These are phyloP conservation scores for Stylonectria norvegica DNA, from an alignment of 2,329 filamentous ascomycete genomes.

Conservation along the genomic window DNA sequence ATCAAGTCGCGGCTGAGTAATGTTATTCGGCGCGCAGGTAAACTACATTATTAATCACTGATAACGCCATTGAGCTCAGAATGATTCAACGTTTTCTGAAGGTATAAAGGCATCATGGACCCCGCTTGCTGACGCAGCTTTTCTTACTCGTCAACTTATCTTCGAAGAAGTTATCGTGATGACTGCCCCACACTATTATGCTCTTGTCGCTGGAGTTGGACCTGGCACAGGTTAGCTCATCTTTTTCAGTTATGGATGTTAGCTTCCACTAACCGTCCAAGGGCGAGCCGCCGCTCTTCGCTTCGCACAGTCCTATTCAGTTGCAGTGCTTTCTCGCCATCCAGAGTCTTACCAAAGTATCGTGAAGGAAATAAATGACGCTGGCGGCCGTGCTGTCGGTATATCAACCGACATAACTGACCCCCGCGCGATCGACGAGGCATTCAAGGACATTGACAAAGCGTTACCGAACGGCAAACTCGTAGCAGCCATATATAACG, in stretches of 20 bases:
- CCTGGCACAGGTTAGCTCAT: conserved; percentile 54
- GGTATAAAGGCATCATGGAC: no score
- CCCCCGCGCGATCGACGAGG: conserved; percentile 46
- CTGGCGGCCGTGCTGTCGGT: conserved; percentile 67
- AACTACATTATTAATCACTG: no score
- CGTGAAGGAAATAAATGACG: conserved; percentile 63
- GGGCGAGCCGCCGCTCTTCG: conserved; percentile 50
- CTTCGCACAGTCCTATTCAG: conserved; percentile 64
- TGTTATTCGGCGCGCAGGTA: no score
- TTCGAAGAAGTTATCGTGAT: no score
- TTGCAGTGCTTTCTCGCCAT: conserved; percentile 70
- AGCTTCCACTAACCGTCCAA: conserved; percentile 14
- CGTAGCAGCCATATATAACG: conserved; percentile 70
- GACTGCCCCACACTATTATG: conserved; percentile 49
- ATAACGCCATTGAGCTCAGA: no score
- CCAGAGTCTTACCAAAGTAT: conserved; percentile 63
- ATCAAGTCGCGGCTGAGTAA: no score
- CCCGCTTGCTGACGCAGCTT: no score
- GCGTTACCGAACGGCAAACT: conserved; percentile 54
- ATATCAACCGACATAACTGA: conserved; percentile 53
- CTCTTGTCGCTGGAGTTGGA: conserved; percentile 70
- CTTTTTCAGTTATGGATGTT: neutral
- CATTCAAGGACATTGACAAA: conserved; percentile 60
- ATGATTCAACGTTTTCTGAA: no score
- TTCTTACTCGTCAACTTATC: no score